phyloP scores from a whole-genome alignment of 345 rosid species.

The Trapa incisa region DNA sequence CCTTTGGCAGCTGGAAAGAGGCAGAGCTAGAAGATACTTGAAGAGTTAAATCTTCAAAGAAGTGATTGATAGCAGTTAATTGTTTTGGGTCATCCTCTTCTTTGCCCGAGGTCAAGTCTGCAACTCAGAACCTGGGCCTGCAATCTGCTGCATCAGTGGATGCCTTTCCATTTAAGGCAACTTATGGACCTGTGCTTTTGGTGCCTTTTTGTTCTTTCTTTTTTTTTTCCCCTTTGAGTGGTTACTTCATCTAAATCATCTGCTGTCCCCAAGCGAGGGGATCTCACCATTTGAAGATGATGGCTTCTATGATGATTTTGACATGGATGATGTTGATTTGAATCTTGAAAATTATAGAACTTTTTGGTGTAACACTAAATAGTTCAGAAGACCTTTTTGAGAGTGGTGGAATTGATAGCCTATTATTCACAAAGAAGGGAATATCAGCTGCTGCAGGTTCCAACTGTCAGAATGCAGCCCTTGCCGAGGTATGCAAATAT shows the following conservation, averaged over 20 bases:
- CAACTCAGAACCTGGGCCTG: constrained; percentile 24
- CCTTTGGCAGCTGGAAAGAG: background rate
- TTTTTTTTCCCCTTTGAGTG: too few species aligned
- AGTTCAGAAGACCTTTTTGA: constrained; percentile 67
- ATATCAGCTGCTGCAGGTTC: constrained; percentile 41
- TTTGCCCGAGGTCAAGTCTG: constrained; percentile 28
- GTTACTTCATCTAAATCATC: background rate
- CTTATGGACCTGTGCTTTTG: background rate
- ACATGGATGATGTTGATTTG: constrained; percentile 77
- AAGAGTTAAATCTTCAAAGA: background rate
- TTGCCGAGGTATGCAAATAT: constrained; percentile 47
- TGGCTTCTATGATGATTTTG: constrained; percentile 44
- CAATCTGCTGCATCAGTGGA: constrained; percentile 25
- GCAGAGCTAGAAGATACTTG: background rate
- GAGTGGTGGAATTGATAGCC: constrained; percentile 75
- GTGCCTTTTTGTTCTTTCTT: background rate
- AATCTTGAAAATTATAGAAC: constrained; percentile 81
- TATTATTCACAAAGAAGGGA: constrained; percentile 43
- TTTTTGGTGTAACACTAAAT: constrained; percentile 73
- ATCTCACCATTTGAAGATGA: constrained; percentile 36
- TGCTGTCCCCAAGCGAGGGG: constrained; percentile 3
- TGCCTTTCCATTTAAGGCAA: constrained; percentile 46
- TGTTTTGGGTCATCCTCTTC: constrained; percentile 20
- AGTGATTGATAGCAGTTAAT: background rate
- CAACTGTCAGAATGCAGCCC: constrained; percentile 40